Percentiles rank a stretch among this genome's conserved stretches.
phyloP scores from a whole-genome alignment of 106 monocot species.

The Platanthera zijinensis region DNA sequence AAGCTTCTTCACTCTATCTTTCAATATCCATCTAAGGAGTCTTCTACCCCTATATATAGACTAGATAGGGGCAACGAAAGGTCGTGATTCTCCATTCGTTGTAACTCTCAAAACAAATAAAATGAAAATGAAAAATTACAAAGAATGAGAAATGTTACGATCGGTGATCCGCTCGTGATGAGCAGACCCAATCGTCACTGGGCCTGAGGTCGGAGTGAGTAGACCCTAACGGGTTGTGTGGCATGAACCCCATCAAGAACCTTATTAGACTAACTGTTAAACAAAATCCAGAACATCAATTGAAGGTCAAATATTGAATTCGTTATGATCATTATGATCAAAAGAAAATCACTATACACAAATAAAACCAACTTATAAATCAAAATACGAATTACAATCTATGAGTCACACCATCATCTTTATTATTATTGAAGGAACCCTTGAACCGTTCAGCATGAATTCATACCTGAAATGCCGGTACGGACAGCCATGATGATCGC shows the following conservation, averaged over 20 bases:
- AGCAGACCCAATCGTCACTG: too few species aligned
- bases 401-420: not conserved
- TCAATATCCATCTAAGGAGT: too few species aligned
- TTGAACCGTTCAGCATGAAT: conserved; percentile 2
- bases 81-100: too few species aligned
- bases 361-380: not conserved
- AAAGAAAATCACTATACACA: not conserved
- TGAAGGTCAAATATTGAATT: not conserved
- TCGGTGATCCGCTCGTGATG: too few species aligned
- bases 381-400: not conserved
- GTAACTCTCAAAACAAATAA: too few species aligned
- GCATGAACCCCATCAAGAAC: not conserved
- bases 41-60: too few species aligned
- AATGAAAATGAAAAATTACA: too few species aligned
- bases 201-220: too few species aligned
- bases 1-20: too few species aligned
- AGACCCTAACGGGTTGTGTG: too few species aligned
- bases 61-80: too few species aligned
- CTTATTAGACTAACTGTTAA: not conserved
- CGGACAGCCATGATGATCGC: conserved; percentile 95
- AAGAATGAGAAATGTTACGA: too few species aligned
- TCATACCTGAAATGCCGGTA: conserved; percentile 82
- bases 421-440: not conserved
- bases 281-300: not conserved
- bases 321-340: not conserved